Conservation (phyloP, 345 rosid genomes). For the rapeseed (Brassica napus) region Da-Ae NC_063441.1:3524001-3524500, state of each 20-base stretch:
- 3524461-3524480: neutral
- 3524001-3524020: conserved; percentile 59
- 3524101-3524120: neutral
- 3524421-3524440: neutral
- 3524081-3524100: conserved; percentile 11
- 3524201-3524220: conserved; percentile 77
- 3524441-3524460: neutral
- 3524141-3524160: neutral
- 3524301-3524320: conserved; percentile 98
- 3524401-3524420: too few species aligned
- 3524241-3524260: conserved; percentile 95
- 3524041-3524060: conserved; percentile 75
- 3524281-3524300: conserved; percentile 69
- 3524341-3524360: conserved; percentile 74
- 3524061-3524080: conserved; percentile 99
- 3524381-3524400: conserved; percentile 93
- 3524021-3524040: conserved; percentile 73
- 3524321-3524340: conserved; percentile 90
- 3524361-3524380: conserved; percentile 91
- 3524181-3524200: conserved; percentile 95
- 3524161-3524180: conserved; percentile 56
- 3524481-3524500: conserved; percentile 63
- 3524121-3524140: neutral
- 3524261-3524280: conserved; percentile 77
- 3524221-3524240: conserved; percentile 97